Percentiles rank a stretch among this genome's conserved stretches.
Evolutionary conservation across 106 monocot species (phyloP).

Genomic region (Apostasia ramifera): DNA sequence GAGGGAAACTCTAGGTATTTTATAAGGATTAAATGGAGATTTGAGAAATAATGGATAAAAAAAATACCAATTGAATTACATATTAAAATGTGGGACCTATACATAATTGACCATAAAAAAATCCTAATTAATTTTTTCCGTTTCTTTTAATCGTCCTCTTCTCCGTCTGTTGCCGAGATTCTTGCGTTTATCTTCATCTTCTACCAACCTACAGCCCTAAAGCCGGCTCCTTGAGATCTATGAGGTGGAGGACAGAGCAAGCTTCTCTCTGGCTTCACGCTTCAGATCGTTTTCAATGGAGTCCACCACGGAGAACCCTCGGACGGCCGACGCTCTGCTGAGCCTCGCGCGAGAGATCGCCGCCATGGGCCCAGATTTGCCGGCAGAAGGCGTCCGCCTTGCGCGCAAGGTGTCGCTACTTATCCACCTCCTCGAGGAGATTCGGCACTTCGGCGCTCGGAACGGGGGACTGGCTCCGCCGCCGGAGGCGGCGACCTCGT

Average conservation of each 20-base stretch:
- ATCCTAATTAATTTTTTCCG: no score
- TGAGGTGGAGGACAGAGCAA: slow-evolving; percentile 2
- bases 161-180: no score
- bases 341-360: slow-evolving; percentile 18
- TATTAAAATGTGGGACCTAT: no score
- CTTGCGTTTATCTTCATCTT: neutral
- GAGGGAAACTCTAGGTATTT: no score
- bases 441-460: slow-evolving; percentile 25
- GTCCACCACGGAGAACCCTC: neutral
- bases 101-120: no score
- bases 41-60: no score
- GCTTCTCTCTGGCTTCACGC: neutral
- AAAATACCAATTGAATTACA: no score
- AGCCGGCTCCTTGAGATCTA: neutral
- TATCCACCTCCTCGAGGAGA: slow-evolving; percentile 64
- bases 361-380: slow-evolving; percentile 9
- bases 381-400: slow-evolving; percentile 37
- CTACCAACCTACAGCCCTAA: neutral
- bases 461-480: neutral
- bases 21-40: no score
- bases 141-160: no score
- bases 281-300: neutral
- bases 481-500: slow-evolving; percentile 14
- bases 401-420: slow-evolving; percentile 64
- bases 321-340: neutral